Percentiles rank a stretch among this genome's conserved stretches.
Conservation (phyloP, 345 rosid genomes). For the Noccaea caerulescens region DNA sequence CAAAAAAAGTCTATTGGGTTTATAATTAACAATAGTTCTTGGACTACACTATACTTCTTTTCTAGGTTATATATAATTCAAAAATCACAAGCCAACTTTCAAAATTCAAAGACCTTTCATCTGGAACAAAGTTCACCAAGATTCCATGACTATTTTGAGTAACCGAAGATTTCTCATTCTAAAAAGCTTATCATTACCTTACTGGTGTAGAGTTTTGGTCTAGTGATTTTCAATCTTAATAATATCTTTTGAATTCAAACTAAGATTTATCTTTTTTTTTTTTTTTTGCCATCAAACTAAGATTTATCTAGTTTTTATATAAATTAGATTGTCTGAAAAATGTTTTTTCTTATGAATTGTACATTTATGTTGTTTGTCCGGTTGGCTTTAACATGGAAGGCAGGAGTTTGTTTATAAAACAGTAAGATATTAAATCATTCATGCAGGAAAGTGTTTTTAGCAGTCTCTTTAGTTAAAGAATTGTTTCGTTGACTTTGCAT, state of each 20-base stretch:
- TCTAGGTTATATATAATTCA: too few species aligned
- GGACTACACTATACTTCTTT: too few species aligned
- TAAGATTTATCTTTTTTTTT: not conserved
- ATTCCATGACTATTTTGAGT: too few species aligned
- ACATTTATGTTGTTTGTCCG: slow-evolving; percentile 34
- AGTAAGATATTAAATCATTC: slow-evolving; percentile 25
- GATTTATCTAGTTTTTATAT: not conserved
- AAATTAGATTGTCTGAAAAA: slow-evolving; percentile 14
- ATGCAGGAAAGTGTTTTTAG: slow-evolving; percentile 10
- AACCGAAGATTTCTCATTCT: too few species aligned
- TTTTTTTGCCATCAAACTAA: too few species aligned
- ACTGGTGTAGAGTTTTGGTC: too few species aligned
- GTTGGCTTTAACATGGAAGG: slow-evolving; percentile 39
- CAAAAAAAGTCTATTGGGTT: too few species aligned
- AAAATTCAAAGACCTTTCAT: too few species aligned
- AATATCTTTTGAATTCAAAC: slow-evolving; percentile 5
- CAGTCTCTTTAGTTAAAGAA: slow-evolving; percentile 2
- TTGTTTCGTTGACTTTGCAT: slow-evolving; percentile 36
- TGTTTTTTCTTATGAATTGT: slow-evolving; percentile 26
- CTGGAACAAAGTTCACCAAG: too few species aligned
- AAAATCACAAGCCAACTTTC: too few species aligned
- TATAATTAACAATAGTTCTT: too few species aligned
- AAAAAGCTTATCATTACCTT: too few species aligned
- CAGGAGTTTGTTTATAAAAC: slow-evolving; percentile 18
- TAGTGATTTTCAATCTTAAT: not conserved